These are phyloP conservation scores for Hyaloscypha finlandica DNA, from an alignment of 495 filamentous ascomycete species.

Conservation along the genomic window DNA sequence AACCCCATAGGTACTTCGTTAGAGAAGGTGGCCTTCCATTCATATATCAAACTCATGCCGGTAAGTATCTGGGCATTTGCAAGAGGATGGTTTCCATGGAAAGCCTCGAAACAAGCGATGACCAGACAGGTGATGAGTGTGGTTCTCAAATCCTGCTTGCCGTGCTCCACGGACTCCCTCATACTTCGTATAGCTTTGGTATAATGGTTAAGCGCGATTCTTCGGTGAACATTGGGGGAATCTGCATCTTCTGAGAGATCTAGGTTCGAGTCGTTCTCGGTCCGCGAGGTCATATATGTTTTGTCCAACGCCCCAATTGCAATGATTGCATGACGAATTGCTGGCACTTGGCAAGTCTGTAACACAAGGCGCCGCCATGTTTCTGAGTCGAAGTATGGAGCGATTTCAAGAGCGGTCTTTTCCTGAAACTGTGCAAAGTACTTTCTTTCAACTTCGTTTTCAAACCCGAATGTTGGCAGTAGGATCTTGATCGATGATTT, in stretches of 20 bases:
- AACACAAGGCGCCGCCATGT: neutral
- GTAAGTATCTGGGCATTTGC: neutral
- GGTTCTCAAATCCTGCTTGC: neutral
- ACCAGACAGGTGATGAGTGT: constrained; percentile 1
- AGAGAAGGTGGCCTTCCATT: neutral
- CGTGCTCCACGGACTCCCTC: neutral
- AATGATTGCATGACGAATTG: neutral
- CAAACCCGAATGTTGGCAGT: neutral
- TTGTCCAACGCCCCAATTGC: neutral
- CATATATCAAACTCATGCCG: neutral
- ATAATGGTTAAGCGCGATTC: neutral
- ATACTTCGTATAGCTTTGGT: neutral
- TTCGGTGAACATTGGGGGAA: neutral
- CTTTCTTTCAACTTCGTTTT: neutral
- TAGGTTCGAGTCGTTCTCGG: neutral
- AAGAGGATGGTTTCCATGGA: neutral
- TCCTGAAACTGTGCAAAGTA: neutral
- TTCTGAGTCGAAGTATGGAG: neutral
- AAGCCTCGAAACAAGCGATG: neutral
- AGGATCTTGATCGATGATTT: neutral
- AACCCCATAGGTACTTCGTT: neutral
- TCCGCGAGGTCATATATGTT: neutral
- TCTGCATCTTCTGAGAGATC: neutral
- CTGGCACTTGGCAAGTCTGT: neutral
- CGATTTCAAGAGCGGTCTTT: neutral